Conservation (phyloP, 352 stramenopile species). For the Phytopythium delawarense region DNA sequence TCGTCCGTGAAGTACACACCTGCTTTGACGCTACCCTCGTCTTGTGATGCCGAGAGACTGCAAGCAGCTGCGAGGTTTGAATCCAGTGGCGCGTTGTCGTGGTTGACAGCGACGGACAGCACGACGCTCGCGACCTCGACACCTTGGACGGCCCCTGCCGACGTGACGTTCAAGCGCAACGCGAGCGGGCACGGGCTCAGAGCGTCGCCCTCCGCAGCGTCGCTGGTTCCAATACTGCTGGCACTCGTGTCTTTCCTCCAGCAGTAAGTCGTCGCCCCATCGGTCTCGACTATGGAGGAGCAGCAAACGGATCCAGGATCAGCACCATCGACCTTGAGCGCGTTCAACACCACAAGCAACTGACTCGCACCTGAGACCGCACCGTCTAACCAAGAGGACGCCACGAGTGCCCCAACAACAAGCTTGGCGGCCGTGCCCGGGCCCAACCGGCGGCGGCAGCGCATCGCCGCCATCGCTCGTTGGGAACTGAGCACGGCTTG, state of each 20-base stretch:
- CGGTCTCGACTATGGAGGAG: neutral
- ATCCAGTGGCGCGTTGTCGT: neutral
- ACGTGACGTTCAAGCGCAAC: neutral
- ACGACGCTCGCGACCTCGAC: neutral
- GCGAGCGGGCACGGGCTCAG: neutral
- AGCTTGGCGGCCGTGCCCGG: neutral
- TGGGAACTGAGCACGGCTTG: neutral
- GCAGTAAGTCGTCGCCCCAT: constrained; percentile 1
- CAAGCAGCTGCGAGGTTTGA: neutral
- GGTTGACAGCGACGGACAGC: neutral
- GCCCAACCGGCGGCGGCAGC: neutral
- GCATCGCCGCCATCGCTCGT: neutral
- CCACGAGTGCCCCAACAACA: neutral
- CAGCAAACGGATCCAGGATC: neutral
- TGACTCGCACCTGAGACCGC: neutral
- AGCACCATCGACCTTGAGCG: neutral
- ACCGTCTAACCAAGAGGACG: neutral
- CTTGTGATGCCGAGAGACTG: neutral
- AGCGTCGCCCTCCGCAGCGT: neutral
- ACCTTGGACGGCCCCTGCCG: neutral
- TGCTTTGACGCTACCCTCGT: neutral
- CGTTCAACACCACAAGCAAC: neutral
- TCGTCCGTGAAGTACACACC: neutral
- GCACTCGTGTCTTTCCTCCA: neutral
- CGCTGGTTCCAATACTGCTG: neutral